Evolutionary conservation across 202 grass and related monocot species (phyloP).

Genomic region (Eragrostis tef): DNA sequence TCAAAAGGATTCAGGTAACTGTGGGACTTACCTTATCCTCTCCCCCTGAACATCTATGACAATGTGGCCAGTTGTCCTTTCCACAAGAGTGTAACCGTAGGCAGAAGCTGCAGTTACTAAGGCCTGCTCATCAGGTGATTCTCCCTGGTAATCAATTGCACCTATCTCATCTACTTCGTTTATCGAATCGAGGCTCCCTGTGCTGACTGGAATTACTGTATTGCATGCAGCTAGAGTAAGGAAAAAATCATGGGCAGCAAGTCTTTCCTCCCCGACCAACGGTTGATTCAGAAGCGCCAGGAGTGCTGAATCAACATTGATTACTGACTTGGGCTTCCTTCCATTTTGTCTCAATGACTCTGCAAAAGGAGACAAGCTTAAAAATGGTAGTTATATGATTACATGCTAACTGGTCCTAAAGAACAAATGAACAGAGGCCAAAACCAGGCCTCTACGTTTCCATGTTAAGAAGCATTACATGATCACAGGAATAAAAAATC

Average conservation of each 20-base stretch:
- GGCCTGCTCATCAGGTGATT: conserved; percentile 97
- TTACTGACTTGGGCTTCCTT: conserved; percentile 52
- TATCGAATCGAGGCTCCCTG: conserved; percentile 36
- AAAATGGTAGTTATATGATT: conserved; percentile 36
- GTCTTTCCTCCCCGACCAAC: conserved; percentile 78
- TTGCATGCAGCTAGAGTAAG: conserved; percentile 98
- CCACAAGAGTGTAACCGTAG: conserved; percentile 83
- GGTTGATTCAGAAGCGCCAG: conserved; percentile 64
- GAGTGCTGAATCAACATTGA: conserved; percentile 73
- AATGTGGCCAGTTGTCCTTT: conserved; percentile 91
- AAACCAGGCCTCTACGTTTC: no score
- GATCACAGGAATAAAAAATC: not conserved
- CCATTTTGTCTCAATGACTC: conserved; percentile 52
- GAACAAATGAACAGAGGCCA: not conserved
- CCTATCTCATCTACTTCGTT: conserved; percentile 54
- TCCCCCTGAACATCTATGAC: conserved; percentile 85
- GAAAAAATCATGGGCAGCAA: conserved; percentile 93
- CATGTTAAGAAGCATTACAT: no score
- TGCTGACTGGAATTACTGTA: conserved; percentile 90
- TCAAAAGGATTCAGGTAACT: not conserved
- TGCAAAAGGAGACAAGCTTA: conserved; percentile 52
- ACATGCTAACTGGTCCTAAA: conserved; percentile 14
- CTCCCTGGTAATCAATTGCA: conserved; percentile 89
- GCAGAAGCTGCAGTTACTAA: conserved; percentile 86
- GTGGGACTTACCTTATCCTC: conserved; percentile 70